Conservation (phyloP, 78 protist species). For the Dictyostelium firmibasis region DNA sequence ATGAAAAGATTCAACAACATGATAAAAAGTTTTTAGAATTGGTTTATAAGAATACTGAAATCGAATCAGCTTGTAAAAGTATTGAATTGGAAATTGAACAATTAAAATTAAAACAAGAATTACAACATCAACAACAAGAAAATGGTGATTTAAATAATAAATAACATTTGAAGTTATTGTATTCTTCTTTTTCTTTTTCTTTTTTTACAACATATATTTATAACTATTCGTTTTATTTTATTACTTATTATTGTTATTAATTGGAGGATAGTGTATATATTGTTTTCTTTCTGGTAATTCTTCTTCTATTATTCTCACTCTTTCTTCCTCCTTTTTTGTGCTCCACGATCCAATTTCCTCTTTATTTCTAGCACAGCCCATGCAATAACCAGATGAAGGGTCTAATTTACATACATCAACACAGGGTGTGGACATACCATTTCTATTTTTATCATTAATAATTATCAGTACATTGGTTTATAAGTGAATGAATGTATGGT, state of each 20-base stretch:
- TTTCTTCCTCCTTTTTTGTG: background rate
- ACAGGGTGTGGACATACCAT: conserved; percentile 44
- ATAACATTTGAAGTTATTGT: background rate
- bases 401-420: conserved; percentile 53
- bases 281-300: conserved; percentile 38
- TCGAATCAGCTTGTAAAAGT: conserved; percentile 39
- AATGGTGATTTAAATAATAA: conserved; percentile 8
- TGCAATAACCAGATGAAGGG: background rate
- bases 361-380: conserved; percentile 34
- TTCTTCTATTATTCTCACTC: conserved; percentile 4
- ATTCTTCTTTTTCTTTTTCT: background rate
- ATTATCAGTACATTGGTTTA: too few relatives aligned
- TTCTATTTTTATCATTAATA: too few relatives aligned
- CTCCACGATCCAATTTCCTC: conserved; percentile 35
- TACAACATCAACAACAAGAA: conserved; percentile 7
- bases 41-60: conserved; percentile 50
- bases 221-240: too few relatives aligned
- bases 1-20: background rate
- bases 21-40: conserved; percentile 50
- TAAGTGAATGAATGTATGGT: too few relatives aligned
- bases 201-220: background rate
- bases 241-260: background rate
- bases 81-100: conserved; percentile 32
- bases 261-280: background rate
- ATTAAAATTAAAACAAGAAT: conserved; percentile 24